Evolutionary conservation across 208 protist species (phyloP), one percentile per base, ranked within the genome.

Genomic region (Trypanosoma boissoni): DNA sequence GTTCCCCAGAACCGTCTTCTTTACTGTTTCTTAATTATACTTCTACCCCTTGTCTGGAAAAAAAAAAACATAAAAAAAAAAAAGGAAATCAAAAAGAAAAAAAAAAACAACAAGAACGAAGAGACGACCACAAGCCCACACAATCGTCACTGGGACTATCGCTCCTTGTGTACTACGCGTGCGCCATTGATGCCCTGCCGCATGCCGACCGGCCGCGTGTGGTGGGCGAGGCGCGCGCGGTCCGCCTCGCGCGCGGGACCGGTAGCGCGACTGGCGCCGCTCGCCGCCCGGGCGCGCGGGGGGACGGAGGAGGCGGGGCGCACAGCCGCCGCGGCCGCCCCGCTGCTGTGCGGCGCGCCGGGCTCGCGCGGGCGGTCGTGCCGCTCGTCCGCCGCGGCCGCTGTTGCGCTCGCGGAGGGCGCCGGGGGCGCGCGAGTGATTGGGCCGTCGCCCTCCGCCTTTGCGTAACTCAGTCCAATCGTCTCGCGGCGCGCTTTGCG

Each of bases 401-500:
- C 26, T 2, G 3, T 1, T 42, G 24, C 7, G 14, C 6, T 29
- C 18, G 9, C 14, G 39, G 29, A 45, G 27, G 34, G 41, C 28
- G 48, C 14, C 3, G 37, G 44, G 1, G 28, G 18, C 3, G 32
- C 28, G 14, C 62, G 62, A 2, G 31, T 32, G 14, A 2, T n/a
- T 5, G 43, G n/a, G 20, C 0, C 23, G 0, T 39, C 56, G 3
- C 20, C 26, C 7, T 34, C 44, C 0, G 8, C 23, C 20, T n/a
- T 53, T 32, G 44, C 16, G 20, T 24, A 12, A 44, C 18, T 14
- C 6, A 34, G 37, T 0, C 21, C 26, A 4, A 48, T 21, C 44
- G 44, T 44, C 45, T 68, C 62, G 0, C 62, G 62, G 3, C 62
- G 62, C 24, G 60, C 62, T 24, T 46, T 68, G 14, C 78, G 72